Evolutionary conservation across 139 green algal genomes (phyloP).

Genomic region (Chlorella ohadii): DNA sequence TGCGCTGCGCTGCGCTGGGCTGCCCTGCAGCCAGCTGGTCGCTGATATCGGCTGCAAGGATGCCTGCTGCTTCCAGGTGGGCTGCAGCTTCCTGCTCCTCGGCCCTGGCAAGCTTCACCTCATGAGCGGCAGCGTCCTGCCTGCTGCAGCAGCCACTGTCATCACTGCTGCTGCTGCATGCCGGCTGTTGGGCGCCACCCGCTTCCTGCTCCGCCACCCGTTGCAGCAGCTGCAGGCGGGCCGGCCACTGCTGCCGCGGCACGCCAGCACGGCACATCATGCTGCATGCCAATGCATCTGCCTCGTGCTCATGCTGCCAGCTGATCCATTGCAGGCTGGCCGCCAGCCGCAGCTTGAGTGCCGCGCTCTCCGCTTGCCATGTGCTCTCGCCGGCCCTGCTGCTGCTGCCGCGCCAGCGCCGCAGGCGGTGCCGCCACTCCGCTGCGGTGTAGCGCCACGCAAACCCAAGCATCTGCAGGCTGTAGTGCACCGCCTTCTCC

Average conservation of each 20-base stretch:
- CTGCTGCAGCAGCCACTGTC: not conserved
- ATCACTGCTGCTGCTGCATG: not conserved
- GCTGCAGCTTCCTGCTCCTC: not conserved
- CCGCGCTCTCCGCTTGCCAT: not conserved
- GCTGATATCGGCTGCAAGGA: not conserved
- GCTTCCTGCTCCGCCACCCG: not conserved
- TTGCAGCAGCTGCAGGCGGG: not conserved
- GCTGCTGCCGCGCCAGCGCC: not conserved
- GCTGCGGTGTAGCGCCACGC: not conserved
- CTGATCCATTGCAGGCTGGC: constrained; percentile 4
- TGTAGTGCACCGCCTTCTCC: not conserved
- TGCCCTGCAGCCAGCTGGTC: not conserved
- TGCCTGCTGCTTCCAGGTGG: not conserved
- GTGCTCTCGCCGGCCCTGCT: not conserved
- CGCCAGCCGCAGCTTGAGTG: not conserved
- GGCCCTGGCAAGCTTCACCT: too few relatives aligned
- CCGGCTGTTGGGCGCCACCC: not conserved
- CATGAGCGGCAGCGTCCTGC: not conserved
- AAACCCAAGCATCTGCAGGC: not conserved
- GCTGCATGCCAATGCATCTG: not conserved
- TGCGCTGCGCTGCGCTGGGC: not conserved
- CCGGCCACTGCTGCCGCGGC: not conserved
- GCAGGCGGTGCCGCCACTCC: not conserved
- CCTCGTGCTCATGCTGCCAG: constrained; percentile 4
- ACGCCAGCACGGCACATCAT: not conserved